Evolutionary conservation across 2,329 filamentous ascomycete species (phyloP).

Genomic region (Septoria linicola): DNA sequence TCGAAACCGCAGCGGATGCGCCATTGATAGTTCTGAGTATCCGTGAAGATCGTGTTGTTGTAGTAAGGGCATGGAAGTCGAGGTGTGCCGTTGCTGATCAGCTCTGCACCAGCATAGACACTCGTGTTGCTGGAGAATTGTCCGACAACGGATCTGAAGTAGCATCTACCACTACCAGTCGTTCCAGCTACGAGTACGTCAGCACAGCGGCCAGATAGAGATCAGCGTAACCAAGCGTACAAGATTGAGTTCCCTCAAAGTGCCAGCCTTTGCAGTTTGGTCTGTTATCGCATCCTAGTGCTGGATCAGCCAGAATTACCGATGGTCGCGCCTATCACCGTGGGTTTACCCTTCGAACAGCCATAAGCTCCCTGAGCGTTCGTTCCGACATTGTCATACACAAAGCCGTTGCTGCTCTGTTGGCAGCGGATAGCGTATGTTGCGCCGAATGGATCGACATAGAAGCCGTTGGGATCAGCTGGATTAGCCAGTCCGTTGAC

Average conservation of each 20-base stretch:
- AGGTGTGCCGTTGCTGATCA: neutral
- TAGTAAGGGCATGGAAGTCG: slow-evolving; percentile 10
- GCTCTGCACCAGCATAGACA: slow-evolving; percentile 3
- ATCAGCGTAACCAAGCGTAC: slow-evolving; percentile 2
- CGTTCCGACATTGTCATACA: slow-evolving; percentile 13
- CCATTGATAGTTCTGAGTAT: neutral
- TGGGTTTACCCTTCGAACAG: slow-evolving; percentile 20
- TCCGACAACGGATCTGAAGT: neutral
- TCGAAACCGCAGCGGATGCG: neutral
- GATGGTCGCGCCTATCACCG: too few species aligned
- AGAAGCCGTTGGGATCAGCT: slow-evolving; percentile 18
- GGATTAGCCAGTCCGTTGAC: slow-evolving; percentile 4
- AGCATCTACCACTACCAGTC: slow-evolving; percentile 13
- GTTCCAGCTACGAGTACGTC: slow-evolving; percentile 5
- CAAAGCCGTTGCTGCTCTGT: slow-evolving; percentile 9
- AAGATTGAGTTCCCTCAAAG: slow-evolving; percentile 12
- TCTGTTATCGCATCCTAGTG: slow-evolving; percentile 20
- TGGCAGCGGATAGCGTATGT: slow-evolving; percentile 22
- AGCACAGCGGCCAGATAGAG: neutral
- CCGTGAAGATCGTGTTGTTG: neutral
- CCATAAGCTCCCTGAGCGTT: slow-evolving; percentile 22
- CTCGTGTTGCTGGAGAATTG: neutral
- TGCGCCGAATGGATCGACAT: slow-evolving; percentile 21
- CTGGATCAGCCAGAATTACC: too few species aligned
- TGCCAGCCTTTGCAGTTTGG: slow-evolving; percentile 20